Base-by-base conservation (phyloP, 495 filamentous ascomycete genomes). In the Bryoglossum gracile region DNA sequence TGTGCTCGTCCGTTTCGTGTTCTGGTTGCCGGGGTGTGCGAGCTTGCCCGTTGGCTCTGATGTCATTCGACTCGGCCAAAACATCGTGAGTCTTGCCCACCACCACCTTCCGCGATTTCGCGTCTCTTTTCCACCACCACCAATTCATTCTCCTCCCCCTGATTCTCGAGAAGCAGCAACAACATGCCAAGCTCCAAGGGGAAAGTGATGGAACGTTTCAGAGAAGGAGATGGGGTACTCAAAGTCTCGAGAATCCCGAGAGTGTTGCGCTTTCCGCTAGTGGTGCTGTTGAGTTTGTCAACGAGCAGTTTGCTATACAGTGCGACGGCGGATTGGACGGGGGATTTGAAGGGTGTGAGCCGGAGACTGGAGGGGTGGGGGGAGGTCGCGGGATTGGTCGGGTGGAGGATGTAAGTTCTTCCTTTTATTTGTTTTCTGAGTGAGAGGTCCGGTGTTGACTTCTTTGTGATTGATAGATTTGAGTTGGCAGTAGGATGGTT, bases 401-500 rank as follows among this genome's bases (percentile, higher is more conserved):
- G 56, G 6, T 90, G 84, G 83, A 82, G 74, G 66, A 65, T 69
- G 74, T 78, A 54, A 59, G 74, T 67, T 32, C 10, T 39, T 9
- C 24, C 34, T n/a, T n/a, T n/a, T n/a, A n/a, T n/a, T n/a, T n/a
- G n/a, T n/a, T n/a, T n/a, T n/a, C n/a, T n/a, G n/a, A n/a, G n/a
- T n/a, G n/a, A n/a, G n/a, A n/a, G n/a, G n/a, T n/a, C n/a, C n/a
- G n/a, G n/a, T n/a, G n/a, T n/a, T n/a, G n/a, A n/a, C n/a, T n/a
- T n/a, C 33, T 36, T 36, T 23, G 38, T 51, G 35, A 18, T 3
- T 25, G 13, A 34, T 55, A 76, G 82, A 47, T 69, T 81, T 26
- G 80, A 86, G 62, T 70, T 94, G 39, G 81, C 71, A 18, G 53
- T 87, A 14, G 79, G 75, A 25, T 94, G 87, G 88, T 74, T 69